Conservation (phyloP, 306 rosid species). For the Inga laurina region DNA sequence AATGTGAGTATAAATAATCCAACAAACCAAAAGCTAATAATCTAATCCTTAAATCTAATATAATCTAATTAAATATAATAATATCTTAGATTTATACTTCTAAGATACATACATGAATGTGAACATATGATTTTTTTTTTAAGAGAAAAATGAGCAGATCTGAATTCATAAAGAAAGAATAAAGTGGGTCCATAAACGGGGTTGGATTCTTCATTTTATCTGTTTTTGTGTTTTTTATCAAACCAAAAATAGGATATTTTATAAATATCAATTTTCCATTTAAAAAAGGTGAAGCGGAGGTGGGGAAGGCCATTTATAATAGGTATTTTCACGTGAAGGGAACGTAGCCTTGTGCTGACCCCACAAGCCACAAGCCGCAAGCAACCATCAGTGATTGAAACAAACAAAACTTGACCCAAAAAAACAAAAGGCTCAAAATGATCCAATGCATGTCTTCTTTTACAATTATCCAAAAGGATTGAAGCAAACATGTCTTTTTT, state of each 20-base stretch:
- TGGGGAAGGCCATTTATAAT: background rate
- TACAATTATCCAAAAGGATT: background rate
- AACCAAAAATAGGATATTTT: no score
- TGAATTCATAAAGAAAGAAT: background rate
- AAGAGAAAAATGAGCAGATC: background rate
- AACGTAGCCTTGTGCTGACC: background rate
- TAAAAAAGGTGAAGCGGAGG: no score
- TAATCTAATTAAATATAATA: no score
- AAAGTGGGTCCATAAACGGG: background rate
- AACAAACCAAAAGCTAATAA: no score
- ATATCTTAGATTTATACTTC: no score
- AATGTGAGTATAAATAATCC: no score
- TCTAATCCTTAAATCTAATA: no score
- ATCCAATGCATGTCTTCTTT: background rate
- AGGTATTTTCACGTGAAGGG: background rate
- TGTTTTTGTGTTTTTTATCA: background rate
- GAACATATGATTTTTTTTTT: background rate
- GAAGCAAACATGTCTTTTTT: no score
- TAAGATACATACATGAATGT: background rate
- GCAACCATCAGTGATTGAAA: background rate
- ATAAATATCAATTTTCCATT: no score
- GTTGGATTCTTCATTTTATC: no score
- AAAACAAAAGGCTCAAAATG: background rate
- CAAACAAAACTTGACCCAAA: background rate
- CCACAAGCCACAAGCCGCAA: no score